Evolutionary conservation across 805 yeast species (phyloP), one percentile per base, ranked within the genome.

Genomic region (Yarrowia osloensis): DNA sequence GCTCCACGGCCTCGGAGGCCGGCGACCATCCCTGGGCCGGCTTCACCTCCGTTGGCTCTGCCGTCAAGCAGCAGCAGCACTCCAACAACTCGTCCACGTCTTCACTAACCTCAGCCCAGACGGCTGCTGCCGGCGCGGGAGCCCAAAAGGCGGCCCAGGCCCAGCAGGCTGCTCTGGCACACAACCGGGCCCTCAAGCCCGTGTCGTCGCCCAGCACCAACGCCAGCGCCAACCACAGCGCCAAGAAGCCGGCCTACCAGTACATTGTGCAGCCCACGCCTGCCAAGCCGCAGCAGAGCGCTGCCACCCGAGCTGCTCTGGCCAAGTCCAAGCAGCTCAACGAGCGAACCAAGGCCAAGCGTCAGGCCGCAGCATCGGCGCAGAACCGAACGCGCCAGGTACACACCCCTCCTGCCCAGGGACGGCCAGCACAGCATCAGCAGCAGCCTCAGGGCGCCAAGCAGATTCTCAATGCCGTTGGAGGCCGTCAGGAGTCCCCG

Each of bases 301-400:
- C 66, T 29, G 54, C 52, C 4, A 61, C 66, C 4, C 52, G 54
- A n/a, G 66, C 66, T 7, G 66, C 66, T 22, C 54, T 61, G 13
- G 66, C 66, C 40, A 61, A 46, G 54, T 44, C 54, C 44, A 44
- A 61, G 33, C 54, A 44, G 33, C 52, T 61, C 54, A 61, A 61
- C 22, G 66, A 44, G n/a, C 54, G 54, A 8, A 46, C 66, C 52
- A 31, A 61, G 54, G 66, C 66, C 44, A 61, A 61, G 54, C 42
- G 66, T 31, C 66, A 57, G 49, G 63, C 63, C 21, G 63, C 63
- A 13, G 49, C 29, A 3, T 26, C 63, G 13, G 35, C 47, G 8
- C 63, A 57, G 49, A 57, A 57, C 63, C 35, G 63, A 13, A 57
- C 63, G 8, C 37, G 63, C n/a, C 63, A 57, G 63, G 63, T 57